Conservation (phyloP, 768 basidiomycete species). For the Hygrophoropsis aurantiaca region DNA sequence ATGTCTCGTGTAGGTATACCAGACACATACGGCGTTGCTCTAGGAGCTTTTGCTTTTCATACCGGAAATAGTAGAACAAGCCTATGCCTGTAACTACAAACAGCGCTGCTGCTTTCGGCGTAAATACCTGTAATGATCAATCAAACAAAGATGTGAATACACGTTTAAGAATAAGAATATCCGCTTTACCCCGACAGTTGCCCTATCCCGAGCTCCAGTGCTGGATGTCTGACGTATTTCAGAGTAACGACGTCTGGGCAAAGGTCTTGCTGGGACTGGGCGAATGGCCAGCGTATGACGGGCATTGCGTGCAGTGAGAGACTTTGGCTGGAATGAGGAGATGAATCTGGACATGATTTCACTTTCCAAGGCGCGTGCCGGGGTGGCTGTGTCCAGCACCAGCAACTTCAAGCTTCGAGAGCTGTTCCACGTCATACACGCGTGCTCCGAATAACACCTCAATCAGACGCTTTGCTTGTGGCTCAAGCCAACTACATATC, state of each 20-base stretch:
- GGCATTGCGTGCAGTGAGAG: conserved; percentile 6
- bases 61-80: conserved; percentile 84
- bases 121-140: conserved; percentile 80
- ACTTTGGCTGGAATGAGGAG: conserved; percentile 16
- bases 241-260: conserved; percentile 14
- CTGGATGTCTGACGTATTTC: conserved; percentile 17
- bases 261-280: conserved; percentile 1
- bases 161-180: background rate
- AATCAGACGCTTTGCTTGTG: too few relatives aligned
- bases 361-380: too few relatives aligned
- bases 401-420: too few relatives aligned
- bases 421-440: too few relatives aligned
- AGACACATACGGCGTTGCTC: conserved; percentile 68
- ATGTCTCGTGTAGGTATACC: background rate
- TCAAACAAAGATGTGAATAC: background rate
- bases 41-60: conserved; percentile 77
- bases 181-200: conserved; percentile 33
- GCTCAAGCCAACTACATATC: too few relatives aligned
- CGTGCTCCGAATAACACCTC: too few relatives aligned
- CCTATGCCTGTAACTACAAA: conserved; percentile 84
- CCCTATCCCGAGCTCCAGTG: conserved; percentile 30
- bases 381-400: too few relatives aligned
- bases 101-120: conserved; percentile 77
- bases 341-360: conserved; percentile 18
- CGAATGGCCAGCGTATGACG: background rate